A percentile compares a stretch with the other conserved stretches of the same genome.
Evolutionary conservation across 1,139 yeast species (phyloP).

Genomic region (Petasospora fabianii): DNA sequence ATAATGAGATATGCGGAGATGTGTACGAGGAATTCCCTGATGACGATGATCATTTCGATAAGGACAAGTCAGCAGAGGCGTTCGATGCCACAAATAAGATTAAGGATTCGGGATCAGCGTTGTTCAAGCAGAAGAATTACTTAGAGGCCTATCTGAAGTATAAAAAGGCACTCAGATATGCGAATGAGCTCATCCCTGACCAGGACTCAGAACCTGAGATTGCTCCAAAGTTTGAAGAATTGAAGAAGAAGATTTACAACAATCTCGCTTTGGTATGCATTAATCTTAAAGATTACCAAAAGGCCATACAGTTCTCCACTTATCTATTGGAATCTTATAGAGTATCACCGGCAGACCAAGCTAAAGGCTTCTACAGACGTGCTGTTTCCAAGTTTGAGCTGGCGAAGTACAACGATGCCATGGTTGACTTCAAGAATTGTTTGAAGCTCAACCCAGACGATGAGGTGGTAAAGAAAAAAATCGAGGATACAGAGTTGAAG

Average conservation of each 20-base stretch:
- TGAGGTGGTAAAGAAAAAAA: slow-evolving; percentile 42
- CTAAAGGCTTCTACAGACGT: slow-evolving; percentile 61
- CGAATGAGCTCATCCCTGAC: slow-evolving; percentile 71
- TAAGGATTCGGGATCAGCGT: slow-evolving; percentile 60
- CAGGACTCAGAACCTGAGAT: slow-evolving; percentile 57
- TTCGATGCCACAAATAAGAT: slow-evolving; percentile 49
- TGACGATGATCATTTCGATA: slow-evolving; percentile 51
- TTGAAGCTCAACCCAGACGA: slow-evolving; percentile 46
- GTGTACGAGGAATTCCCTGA: slow-evolving; percentile 73
- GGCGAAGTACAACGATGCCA: slow-evolving; percentile 48
- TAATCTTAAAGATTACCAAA: slow-evolving; percentile 43
- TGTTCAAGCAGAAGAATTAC: slow-evolving; percentile 51
- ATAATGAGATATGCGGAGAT: slow-evolving; percentile 61
- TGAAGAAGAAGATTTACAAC: slow-evolving; percentile 60
- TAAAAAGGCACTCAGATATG: slow-evolving; percentile 58
- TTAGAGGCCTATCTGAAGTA: slow-evolving; percentile 58
- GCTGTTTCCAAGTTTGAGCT: slow-evolving; percentile 47
- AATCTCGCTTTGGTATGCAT: slow-evolving; percentile 54
- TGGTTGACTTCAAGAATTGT: slow-evolving; percentile 45
- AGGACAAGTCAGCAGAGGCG: slow-evolving; percentile 52
- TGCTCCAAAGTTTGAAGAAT: slow-evolving; percentile 44
- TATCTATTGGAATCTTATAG: slow-evolving; percentile 50
- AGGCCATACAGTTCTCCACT: slow-evolving; percentile 49
- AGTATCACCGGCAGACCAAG: slow-evolving; percentile 41
- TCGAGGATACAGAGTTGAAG: slow-evolving; percentile 37